A percentile compares a stretch with the other conserved stretches of the same genome.
Evolutionary conservation across 1,139 yeast genomes (phyloP).

Genomic region (Scheffersomyces quercinus): DNA sequence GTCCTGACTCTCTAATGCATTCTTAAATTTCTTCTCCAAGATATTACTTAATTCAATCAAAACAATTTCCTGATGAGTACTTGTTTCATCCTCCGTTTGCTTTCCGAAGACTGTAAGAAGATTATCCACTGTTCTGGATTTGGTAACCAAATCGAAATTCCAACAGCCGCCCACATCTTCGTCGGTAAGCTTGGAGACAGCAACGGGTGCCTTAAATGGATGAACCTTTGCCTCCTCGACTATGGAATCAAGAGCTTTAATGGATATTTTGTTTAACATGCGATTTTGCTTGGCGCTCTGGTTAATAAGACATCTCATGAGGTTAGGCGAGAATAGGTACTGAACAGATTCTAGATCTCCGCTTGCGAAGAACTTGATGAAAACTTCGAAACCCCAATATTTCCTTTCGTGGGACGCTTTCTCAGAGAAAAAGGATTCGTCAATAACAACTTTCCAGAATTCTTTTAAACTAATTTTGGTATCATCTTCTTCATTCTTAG

Average conservation of each 20-base stretch:
- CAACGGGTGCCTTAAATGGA: constrained; percentile 43
- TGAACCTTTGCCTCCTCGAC: constrained; percentile 40
- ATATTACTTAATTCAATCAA: constrained; percentile 21
- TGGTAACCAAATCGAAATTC: constrained; percentile 79
- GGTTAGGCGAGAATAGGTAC: constrained; percentile 63
- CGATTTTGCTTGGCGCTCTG: constrained; percentile 72
- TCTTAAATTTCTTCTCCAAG: constrained; percentile 23
- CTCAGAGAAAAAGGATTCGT: constrained; percentile 74
- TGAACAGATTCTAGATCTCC: constrained; percentile 33
- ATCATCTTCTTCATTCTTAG: constrained; percentile 16
- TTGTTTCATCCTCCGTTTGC: constrained; percentile 14
- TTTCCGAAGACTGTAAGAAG: constrained; percentile 40
- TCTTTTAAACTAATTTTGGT: constrained; percentile 51
- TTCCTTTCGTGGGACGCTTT: constrained; percentile 85
- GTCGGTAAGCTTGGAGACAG: constrained; percentile 49
- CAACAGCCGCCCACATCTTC: constrained; percentile 58
- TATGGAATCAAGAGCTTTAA: constrained; percentile 47
- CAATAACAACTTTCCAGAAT: constrained; percentile 80
- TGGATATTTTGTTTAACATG: constrained; percentile 66
- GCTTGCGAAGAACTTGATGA: constrained; percentile 47
- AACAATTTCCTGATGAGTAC: constrained; percentile 9
- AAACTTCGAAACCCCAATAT: constrained; percentile 81
- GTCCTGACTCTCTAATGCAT: constrained; percentile 17
- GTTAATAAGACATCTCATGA: constrained; percentile 73
- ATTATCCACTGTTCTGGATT: constrained; percentile 65